Evolutionary conservation across 768 basidiomycete genomes (phyloP), one percentile per base, ranked within the genome.

Genomic region (Phlegmacium glaucopus): DNA sequence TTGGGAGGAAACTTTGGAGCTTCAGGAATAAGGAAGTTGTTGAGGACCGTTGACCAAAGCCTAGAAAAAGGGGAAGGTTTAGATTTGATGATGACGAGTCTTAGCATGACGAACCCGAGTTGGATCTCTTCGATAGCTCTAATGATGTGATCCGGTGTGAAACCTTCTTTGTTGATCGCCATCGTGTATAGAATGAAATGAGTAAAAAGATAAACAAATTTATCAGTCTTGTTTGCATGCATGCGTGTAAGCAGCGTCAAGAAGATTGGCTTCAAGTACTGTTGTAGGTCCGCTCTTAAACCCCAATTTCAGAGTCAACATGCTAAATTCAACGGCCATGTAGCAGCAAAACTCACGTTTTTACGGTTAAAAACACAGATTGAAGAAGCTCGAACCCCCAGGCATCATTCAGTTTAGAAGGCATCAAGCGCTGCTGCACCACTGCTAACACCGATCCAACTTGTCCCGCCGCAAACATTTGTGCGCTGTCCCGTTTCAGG

Each of bases 361-460:
- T 84, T 12, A 92, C 77, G 57, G 80, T 66, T 40, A 78, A 74
- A 44, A 93, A 78, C 12, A 96, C 78, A 5, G 80, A 77, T 49
- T 94, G 82, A 39, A 99, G 62, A 10, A 99, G 70, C 61, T 96
- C 94, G 53, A 95, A 93, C 1, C 92, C 95, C 80, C 88, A 94
- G 4, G 70, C 77, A 64, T 99, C 95, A 59, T 96, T 93, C 18
- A 83, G 47, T 62, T 93, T 94, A 13, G 83, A 86, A 4, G 90
- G 90, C 26, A 96, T 83, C 16, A 99, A 69, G 36, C 93, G 79
- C 59, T 96, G 94, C 65, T 96, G 94, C 8, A 86, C 75, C 45
- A 99, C 86, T 39, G 90, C 95, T 27, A 97, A 72, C 10, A 97
- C 80, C 4, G 81, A 78, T 18, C 81, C 78, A 11, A 93, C 69